These are phyloP conservation scores for Aotearoamyces nothofagi DNA, from an alignment of 2,329 filamentous ascomycete genomes.

Conservation along the genomic window DNA sequence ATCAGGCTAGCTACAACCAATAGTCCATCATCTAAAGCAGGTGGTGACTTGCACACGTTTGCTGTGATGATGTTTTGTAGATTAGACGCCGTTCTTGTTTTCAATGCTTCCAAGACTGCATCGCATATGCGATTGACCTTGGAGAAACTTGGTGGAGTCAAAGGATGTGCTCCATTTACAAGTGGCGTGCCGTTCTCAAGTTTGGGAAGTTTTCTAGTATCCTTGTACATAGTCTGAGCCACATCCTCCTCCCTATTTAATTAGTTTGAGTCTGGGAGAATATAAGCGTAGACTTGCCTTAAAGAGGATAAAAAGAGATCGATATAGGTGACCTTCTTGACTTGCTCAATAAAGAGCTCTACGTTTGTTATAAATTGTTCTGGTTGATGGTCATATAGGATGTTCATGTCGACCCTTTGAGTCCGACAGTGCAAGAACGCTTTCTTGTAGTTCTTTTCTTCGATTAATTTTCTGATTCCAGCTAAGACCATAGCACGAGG, in stretches of 20 bases:
- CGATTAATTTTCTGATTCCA: constrained; percentile 70
- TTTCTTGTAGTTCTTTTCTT: constrained; percentile 62
- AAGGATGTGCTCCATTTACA: constrained; percentile 6
- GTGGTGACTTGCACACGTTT: constrained; percentile 84
- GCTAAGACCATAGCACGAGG: constrained; percentile 85
- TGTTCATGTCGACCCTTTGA: constrained; percentile 95
- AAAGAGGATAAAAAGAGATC: constrained; percentile 85
- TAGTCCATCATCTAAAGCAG: constrained; percentile 77
- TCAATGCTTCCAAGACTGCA: constrained; percentile 57
- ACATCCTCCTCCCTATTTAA: constrained; percentile 87
- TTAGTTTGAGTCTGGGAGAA: too few species aligned
- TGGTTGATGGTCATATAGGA: constrained; percentile 86
- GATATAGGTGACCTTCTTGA: constrained; percentile 67
- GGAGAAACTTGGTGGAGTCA: constrained; percentile 14
- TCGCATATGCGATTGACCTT: constrained; percentile 89
- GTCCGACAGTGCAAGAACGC: constrained; percentile 82
- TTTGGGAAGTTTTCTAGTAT: constrained; percentile 44
- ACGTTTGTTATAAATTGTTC: constrained; percentile 69
- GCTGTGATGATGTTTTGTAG: constrained; percentile 90
- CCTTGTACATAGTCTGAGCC: constrained; percentile 80
- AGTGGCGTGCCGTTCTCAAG: constrained; percentile 17
- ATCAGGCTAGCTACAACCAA: constrained; percentile 62
- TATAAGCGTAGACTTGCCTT: constrained; percentile 44
- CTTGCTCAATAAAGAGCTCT: constrained; percentile 64
- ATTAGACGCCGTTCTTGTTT: constrained; percentile 43